These are phyloP conservation scores for Chytridium lagenaria DNA, from an alignment of 371 early-diverging fungal species.

Conservation along the genomic window DNA sequence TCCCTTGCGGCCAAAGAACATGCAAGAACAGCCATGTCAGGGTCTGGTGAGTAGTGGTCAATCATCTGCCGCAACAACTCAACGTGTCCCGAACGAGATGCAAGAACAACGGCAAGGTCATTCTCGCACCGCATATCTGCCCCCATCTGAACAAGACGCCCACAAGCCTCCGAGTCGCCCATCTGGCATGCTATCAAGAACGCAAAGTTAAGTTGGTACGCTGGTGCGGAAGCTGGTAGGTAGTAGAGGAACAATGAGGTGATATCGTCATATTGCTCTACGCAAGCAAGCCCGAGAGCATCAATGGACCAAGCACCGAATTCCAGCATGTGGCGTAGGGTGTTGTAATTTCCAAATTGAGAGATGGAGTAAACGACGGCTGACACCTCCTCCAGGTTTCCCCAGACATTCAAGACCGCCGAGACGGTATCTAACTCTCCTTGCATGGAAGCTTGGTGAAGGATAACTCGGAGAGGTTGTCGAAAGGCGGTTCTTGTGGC, in stretches of 20 bases:
- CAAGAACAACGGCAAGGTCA: neutral
- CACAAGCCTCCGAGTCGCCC: neutral
- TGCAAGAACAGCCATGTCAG: neutral
- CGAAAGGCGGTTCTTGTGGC: neutral
- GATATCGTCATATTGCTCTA: neutral
- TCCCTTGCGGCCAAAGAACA: neutral
- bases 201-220: neutral
- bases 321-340: neutral
- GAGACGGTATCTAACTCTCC: neutral
- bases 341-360: neutral
- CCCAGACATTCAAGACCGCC: neutral
- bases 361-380: neutral
- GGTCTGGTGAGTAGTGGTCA: neutral
- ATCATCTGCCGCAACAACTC: neutral
- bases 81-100: neutral
- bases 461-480: neutral
- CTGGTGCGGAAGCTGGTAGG: neutral
- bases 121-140: constrained; percentile 6
- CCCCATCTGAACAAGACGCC: neutral
- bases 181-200: neutral
- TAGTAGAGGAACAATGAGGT: neutral
- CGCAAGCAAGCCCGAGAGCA: neutral
- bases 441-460: constrained; percentile 4
- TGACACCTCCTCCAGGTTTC: neutral
- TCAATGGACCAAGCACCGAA: neutral